Evolutionary conservation across 2,329 filamentous ascomycete species (phyloP), one percentile per base, ranked within the genome.

Genomic region (Arthroderma sp.): DNA sequence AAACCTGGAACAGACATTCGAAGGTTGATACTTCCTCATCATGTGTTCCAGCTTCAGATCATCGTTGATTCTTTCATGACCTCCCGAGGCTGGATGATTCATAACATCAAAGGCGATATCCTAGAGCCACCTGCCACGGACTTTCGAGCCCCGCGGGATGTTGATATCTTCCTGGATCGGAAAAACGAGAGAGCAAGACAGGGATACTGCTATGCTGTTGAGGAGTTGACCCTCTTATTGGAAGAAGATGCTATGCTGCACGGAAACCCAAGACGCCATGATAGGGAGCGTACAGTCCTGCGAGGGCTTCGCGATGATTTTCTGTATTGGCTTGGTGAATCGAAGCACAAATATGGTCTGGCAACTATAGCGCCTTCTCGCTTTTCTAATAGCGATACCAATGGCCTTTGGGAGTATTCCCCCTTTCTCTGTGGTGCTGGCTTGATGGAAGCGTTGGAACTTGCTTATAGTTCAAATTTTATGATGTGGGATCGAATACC

Each of bases 1-100:
- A 69, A 68, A 43, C 57, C 56, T 0, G 61, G 57, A 0, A 61
- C 60, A 0, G 53, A 67, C 44, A 45, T 72, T 33, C 57, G 60
- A 5, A 45, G 54, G 0, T 65, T 52, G 31, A 71, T 75, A 10
- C 55, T 66, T 0, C 69, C 70, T 0, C 66, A 69, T 31, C 63
- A 68, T 47, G 66, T 74, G 1, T 72, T 75, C 46, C 63, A 73
- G 33, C 56, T 75, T 0, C 69, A 74, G 48, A 69, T 65, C 46
- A 70, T 74, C 31, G 62, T 73, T 8, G 71, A 74, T 47, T 67
- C 70, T 1, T 56, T 71, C 32, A 57, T 60, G 2, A 56, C 66
- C 1, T 71, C 63, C 8, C 63, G 62, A 0, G 69, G 70, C 3
- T 74, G 71, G 70, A 57, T 53, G 1, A 11, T 61, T 1, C 55